phyloP scores from a whole-genome alignment of 768 basidiomycete species.

The Tulasnella sp. region DNA sequence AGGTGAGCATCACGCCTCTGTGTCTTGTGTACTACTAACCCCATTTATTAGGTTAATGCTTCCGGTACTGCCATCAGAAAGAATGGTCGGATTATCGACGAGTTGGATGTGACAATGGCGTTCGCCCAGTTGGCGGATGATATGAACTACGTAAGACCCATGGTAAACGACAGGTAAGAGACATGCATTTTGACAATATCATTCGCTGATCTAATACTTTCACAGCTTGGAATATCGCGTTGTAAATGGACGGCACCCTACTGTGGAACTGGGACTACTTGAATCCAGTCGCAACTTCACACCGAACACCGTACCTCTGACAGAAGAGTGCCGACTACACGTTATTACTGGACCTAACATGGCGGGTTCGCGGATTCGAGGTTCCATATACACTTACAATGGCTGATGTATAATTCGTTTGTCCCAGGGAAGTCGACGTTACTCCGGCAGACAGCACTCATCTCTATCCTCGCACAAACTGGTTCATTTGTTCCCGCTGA shows the following conservation, averaged over 20 bases:
- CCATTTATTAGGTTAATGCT: conserved; percentile 42
- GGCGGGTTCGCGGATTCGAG: conserved; percentile 47
- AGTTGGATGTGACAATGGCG: conserved; percentile 70
- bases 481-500: conserved; percentile 92
- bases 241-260: conserved; percentile 75
- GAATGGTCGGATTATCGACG: conserved; percentile 70
- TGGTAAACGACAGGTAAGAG: conserved; percentile 55
- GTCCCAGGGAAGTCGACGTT: conserved; percentile 66
- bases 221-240: conserved; percentile 49
- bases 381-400: too few relatives aligned
- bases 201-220: background rate
- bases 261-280: conserved; percentile 80
- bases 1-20: conserved; percentile 33
- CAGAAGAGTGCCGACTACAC: conserved; percentile 51
- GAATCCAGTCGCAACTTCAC: conserved; percentile 63
- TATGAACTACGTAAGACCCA: conserved; percentile 60
- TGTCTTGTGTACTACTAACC: background rate
- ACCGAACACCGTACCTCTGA: conserved; percentile 64
- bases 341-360: conserved; percentile 91
- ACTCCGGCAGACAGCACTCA: conserved; percentile 81
- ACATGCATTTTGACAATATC: background rate
- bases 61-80: conserved; percentile 44
- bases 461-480: conserved; percentile 78
- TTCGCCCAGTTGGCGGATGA: conserved; percentile 74
- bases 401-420: background rate